These are phyloP conservation scores for Ambrosia artemisiifolia DNA, from an alignment of 129 eudicot genomes.

Conservation along the genomic window DNA sequence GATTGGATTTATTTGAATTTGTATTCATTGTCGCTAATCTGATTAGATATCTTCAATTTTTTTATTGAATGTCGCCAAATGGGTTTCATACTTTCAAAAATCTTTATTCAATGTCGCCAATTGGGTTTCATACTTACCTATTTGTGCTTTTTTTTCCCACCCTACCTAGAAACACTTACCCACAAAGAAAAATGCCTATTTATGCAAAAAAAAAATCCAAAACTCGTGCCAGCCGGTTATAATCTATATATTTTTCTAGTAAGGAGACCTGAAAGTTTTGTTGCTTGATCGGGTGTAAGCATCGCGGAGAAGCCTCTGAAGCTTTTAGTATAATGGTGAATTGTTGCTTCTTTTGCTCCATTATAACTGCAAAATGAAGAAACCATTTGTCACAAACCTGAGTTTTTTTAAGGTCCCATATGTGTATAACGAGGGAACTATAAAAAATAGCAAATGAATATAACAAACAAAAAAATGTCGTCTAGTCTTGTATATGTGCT, in stretches of 20 bases:
- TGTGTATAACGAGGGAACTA: neutral
- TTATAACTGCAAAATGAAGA: slow-evolving; percentile 30
- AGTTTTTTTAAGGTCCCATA: neutral
- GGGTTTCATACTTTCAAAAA: too few species aligned
- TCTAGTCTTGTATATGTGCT: neutral
- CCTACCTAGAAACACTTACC: too few species aligned
- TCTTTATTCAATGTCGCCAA: too few species aligned
- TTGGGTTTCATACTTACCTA: too few species aligned
- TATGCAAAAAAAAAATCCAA: too few species aligned
- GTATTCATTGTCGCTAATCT: too few species aligned
- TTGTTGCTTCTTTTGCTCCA: slow-evolving; percentile 51
- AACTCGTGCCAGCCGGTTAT: neutral
- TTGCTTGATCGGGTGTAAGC: slow-evolving; percentile 63
- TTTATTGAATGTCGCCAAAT: too few species aligned
- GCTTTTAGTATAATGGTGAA: slow-evolving; percentile 62
- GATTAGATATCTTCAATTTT: too few species aligned
- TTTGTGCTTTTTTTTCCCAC: too few species aligned
- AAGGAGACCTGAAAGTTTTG: slow-evolving; percentile 41
- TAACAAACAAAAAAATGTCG: neutral
- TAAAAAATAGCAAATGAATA: neutral
- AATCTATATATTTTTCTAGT: neutral
- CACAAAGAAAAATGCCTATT: too few species aligned
- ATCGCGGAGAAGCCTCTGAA: slow-evolving; percentile 78
- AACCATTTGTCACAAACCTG: too few species aligned
- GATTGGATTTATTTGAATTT: too few species aligned